Base-by-base conservation (phyloP, 129 eudicot species). In the Lactuca saligna region DNA sequence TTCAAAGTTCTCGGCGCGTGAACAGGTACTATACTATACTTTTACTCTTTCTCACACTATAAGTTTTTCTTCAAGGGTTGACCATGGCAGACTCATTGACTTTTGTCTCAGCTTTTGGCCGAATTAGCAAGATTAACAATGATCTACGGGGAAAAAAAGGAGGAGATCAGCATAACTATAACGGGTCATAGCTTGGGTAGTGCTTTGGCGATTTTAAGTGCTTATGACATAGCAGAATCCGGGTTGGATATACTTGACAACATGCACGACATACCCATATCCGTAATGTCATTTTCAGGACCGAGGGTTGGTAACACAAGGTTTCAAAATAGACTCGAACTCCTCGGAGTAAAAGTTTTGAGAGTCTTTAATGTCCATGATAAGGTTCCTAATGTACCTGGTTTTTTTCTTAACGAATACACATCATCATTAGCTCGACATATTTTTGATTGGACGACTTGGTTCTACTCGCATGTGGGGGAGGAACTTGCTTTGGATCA, bases 161-260 rank as follows among this genome's bases (percentile, higher is more conserved):
- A 82, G 77, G 80, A 82, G 32, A 44, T 76, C 56, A 85, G 83
- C 72, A 82, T 85, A 35, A 85, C 87, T 4, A 69, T 85, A 15
- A 77, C 85, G 11, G 91, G 91, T 2, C 91, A 85, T 17, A 85
- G 91, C 71, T 68, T 85, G 44, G 91, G 87, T 1, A 74, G 91
- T 17, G 82, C 87, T 2, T 63, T 85, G 38, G 85, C 91, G 15
- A 66, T 74, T 63, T 44, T 85, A 51, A 79, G 66, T 17, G 87
- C 81, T n/a, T 85, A 85, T 49, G 87, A 85, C 62, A 73, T 85
- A 14, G 85, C 79, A 1, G 87, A 85, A 69, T 70, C 74, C 0
- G 83, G 78, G 2, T 20, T 80, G 15, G 69, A 85, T 58, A 57
- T 68, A 17, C 65, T 39, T 20, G 80, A 66, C 17, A 46, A 76